These are phyloP conservation scores for Acer saccharum DNA, from an alignment of 345 rosid species.

Conservation along the genomic window DNA sequence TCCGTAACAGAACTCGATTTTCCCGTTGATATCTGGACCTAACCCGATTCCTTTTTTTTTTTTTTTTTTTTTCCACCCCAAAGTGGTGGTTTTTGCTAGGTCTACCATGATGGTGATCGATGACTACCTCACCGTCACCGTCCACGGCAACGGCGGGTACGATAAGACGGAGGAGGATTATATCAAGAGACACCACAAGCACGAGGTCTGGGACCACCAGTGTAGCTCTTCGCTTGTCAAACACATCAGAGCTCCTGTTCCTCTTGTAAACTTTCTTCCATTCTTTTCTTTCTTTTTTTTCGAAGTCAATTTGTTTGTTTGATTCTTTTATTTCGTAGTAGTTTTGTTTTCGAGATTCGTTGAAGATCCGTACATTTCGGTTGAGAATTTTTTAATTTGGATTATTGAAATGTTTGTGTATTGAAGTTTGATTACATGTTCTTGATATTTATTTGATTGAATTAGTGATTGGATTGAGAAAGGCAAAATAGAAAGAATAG, in stretches of 20 bases:
- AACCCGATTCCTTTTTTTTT: too few relatives aligned
- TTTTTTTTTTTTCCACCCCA: too few relatives aligned
- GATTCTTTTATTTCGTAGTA: not conserved
- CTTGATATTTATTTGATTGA: not conserved
- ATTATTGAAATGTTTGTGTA: too few relatives aligned
- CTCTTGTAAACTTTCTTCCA: constrained; percentile 1
- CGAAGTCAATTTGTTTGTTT: not conserved
- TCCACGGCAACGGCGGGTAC: constrained; percentile 11
- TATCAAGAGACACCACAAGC: too few relatives aligned
- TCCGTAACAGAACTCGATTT: too few relatives aligned
- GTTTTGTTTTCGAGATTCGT: not conserved
- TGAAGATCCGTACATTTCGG: constrained; percentile 3
- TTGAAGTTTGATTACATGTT: not conserved
- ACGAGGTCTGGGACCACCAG: too few relatives aligned
- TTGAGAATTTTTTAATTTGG: not conserved
- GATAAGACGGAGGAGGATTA: constrained; percentile 20
- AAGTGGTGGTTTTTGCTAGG: not conserved
- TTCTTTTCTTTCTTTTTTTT: too few relatives aligned
- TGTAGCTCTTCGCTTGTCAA: too few relatives aligned
- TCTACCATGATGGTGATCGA: constrained; percentile 31
- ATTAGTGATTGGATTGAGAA: not conserved
- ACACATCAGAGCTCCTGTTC: too few relatives aligned
- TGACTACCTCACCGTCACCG: constrained; percentile 22
- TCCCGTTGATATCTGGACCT: too few relatives aligned
- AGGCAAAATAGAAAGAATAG: too few relatives aligned